Conservation (phyloP, 2,329 filamentous ascomycete species). For the Penicillium sp. region DNA sequence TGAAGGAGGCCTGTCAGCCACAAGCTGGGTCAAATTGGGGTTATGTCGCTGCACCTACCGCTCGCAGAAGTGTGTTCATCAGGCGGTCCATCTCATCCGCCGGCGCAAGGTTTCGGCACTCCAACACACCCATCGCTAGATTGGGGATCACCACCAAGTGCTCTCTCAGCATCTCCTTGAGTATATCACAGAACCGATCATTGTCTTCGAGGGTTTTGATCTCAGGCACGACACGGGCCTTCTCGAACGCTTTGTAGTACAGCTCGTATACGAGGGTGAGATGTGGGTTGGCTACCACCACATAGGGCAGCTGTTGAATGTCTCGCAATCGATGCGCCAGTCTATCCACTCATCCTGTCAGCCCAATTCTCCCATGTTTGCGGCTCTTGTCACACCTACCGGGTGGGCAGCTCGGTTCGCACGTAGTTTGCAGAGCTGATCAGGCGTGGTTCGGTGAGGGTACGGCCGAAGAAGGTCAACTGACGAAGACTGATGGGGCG, state of each 20-base stretch:
- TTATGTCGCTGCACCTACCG: slow-evolving; percentile 57
- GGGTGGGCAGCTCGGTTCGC: slow-evolving; percentile 85
- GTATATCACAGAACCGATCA: slow-evolving; percentile 77
- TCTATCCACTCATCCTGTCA: slow-evolving; percentile 45
- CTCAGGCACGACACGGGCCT: slow-evolving; percentile 79
- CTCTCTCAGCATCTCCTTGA: slow-evolving; percentile 77
- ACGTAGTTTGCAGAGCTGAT: slow-evolving; percentile 98
- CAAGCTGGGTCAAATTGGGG: neutral
- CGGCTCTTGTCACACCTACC: slow-evolving; percentile 50
- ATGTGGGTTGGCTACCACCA: slow-evolving; percentile 92
- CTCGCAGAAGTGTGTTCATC: slow-evolving; percentile 90
- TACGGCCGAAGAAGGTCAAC: slow-evolving; percentile 94
- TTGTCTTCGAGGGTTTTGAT: slow-evolving; percentile 88
- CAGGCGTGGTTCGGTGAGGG: slow-evolving; percentile 83
- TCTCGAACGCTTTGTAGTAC: slow-evolving; percentile 96
- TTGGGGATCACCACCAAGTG: slow-evolving; percentile 94
- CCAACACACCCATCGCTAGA: slow-evolving; percentile 88
- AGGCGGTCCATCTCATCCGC: slow-evolving; percentile 83
- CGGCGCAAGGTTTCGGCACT: slow-evolving; percentile 81
- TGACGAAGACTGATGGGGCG: slow-evolving; percentile 95
- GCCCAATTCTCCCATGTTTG: neutral
- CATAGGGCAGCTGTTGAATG: slow-evolving; percentile 94
- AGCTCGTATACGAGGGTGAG: slow-evolving; percentile 94
- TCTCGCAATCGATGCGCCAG: slow-evolving; percentile 93
- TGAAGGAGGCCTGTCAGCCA: slow-evolving; percentile 12